Base-by-base conservation (phyloP, 177 flowering plant species). In the Vitis hybrid region DNA sequence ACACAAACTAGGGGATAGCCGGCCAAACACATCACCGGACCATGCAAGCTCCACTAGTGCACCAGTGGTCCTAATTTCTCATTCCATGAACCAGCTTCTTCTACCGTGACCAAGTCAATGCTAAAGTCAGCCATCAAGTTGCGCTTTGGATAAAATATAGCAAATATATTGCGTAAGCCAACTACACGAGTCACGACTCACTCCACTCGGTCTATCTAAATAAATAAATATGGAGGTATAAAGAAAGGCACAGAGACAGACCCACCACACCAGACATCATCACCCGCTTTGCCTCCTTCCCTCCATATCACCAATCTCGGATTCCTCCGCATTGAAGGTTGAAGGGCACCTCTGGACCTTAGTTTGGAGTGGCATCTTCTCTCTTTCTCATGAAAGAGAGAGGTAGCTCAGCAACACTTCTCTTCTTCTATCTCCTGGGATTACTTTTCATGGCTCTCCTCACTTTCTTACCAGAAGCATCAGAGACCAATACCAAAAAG, bases 361-460 rank as follows among this genome's bases (percentile, higher is more conserved):
- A 26, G 29, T 26, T 26, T 26, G 29, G 29, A 26, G 29, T 26
- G 29, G 3, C 29, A 26, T 26, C 29, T 26, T 26, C 66, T 11
- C 69, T 68, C 72, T 58, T 53, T 60, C 66, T 70, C 66, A 70
- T 62, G 75, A 76, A 51, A 49, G 62, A 72, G 62, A 75, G 72
- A 57, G 53, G 67, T 72, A 7, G 48, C 50, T 51, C 56, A 68
- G 9, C 72, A 16, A 8, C 59, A 26, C 55, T 55, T 72, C 63
- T 64, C 64, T 63, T 56, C 71, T 63, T 4, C 71, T 63, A 3
- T 55, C 63, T 61, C 58, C 71, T 76, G 26, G n/a, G 64, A 68
- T 67, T 78, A 1, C 63, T 79, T 51, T 71, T 77, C 69, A 87
- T 89, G 96, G 90, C 91, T 29, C 63, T 86, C 39, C 79, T 87